Percentiles rank a stretch among this genome's conserved stretches.
Conservation (phyloP, 1,139 yeast species). For the Candida sp. region DNA sequence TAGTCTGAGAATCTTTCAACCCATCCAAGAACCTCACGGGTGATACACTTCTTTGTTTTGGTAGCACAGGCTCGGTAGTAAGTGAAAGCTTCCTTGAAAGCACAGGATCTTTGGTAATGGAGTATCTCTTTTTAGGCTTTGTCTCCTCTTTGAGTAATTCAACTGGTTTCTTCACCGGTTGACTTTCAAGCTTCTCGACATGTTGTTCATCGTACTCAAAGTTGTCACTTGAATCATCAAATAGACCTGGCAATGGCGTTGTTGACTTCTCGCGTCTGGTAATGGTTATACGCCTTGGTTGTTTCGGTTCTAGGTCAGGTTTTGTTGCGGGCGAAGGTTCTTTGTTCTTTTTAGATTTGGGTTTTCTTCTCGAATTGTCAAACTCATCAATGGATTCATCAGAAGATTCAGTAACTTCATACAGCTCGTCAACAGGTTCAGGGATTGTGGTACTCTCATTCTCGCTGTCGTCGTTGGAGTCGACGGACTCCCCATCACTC, state of each 20-base stretch:
- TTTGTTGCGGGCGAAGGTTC: neutral
- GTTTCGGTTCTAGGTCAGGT: conserved; percentile 1
- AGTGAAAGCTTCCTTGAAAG: neutral
- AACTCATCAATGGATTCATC: neutral
- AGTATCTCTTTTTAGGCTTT: neutral
- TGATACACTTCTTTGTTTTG: neutral
- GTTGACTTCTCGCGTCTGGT: conserved; percentile 2
- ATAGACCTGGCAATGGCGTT: conserved; percentile 1
- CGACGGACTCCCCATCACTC: neutral
- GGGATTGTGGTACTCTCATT: neutral
- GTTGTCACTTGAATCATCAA: conserved; percentile 12
- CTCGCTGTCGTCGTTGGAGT: neutral
- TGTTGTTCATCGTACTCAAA: conserved; percentile 13
- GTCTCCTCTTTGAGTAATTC: neutral
- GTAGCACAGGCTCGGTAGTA: neutral
- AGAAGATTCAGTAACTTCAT: neutral
- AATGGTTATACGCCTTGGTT: conserved; percentile 8
- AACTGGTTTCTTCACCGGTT: conserved; percentile 7
- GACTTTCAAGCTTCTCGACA: conserved; percentile 13
- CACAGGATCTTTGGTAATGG: neutral
- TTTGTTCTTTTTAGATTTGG: neutral
- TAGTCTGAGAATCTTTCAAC: neutral
- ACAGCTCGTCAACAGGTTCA: conserved; percentile 5
- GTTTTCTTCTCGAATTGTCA: neutral
- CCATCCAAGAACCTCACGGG: conserved; percentile 10